phyloP scores from a whole-genome alignment of 2,329 filamentous ascomycete species.

The Helotiales sp. region DNA sequence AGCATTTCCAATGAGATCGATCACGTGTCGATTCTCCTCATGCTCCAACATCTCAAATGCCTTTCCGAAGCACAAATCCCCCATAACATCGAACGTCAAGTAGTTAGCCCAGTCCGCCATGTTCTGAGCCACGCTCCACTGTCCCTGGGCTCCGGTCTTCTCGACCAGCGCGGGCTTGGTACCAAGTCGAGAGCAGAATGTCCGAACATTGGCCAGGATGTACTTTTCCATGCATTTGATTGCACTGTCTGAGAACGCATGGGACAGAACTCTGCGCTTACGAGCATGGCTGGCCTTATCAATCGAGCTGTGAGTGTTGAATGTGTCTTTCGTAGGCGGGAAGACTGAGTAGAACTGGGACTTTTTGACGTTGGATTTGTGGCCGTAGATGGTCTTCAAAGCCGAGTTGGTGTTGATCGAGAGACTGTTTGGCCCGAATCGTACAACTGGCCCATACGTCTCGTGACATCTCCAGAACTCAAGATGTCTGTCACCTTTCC shows the following conservation, averaged over 20 bases:
- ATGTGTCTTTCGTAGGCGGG: conserved; percentile 64
- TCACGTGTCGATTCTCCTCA: conserved; percentile 66
- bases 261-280: conserved; percentile 67
- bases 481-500: conserved; percentile 75
- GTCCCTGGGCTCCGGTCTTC: conserved; percentile 48
- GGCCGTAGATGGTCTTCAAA: conserved; percentile 69
- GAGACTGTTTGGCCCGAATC: conserved; percentile 77
- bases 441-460: conserved; percentile 74
- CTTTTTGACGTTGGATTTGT: conserved; percentile 67
- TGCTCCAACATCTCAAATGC: conserved; percentile 55
- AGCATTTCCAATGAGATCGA: conserved; percentile 69
- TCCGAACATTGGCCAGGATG: conserved; percentile 47
- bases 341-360: conserved; percentile 76
- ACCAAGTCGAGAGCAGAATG: conserved; percentile 63
- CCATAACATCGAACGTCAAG: conserved; percentile 57
- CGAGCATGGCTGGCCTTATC: conserved; percentile 72
- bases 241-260: conserved; percentile 59
- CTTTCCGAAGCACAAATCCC: conserved; percentile 56
- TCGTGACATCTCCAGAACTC: conserved; percentile 74
- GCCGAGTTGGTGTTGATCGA: conserved; percentile 76
- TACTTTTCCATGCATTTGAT: conserved; percentile 43
- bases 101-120: conserved; percentile 56
- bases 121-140: conserved; percentile 62
- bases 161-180: conserved; percentile 31
- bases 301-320: conserved; percentile 75